Conservation (phyloP, 2,329 filamentous ascomycete genomes). For the Alternaria arbusti region DNA sequence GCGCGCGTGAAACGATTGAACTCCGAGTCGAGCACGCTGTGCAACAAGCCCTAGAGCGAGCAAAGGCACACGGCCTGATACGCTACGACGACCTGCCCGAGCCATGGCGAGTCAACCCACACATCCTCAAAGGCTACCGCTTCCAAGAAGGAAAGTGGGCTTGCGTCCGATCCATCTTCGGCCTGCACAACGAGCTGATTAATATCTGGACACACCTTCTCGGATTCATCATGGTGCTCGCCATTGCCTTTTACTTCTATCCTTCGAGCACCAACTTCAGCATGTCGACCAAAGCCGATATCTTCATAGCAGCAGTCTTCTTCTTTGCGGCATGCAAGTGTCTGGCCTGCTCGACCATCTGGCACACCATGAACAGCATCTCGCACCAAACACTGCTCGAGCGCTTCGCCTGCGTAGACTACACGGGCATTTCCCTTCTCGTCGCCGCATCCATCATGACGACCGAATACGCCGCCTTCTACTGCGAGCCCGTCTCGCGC, state of each 20-base stretch:
- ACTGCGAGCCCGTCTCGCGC: constrained; percentile 88
- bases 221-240: constrained; percentile 84
- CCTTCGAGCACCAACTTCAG: constrained; percentile 86
- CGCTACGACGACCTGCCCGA: constrained; percentile 87
- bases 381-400: constrained; percentile 89
- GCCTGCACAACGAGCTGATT: constrained; percentile 88
- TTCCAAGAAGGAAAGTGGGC: constrained; percentile 92
- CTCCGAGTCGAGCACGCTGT: constrained; percentile 80
- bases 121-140: constrained; percentile 90
- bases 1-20: constrained; percentile 70
- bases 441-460: constrained; percentile 98
- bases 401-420: constrained; percentile 96
- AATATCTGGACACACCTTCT: constrained; percentile 98
- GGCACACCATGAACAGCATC: constrained; percentile 99
- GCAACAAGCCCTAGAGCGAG: constrained; percentile 75
- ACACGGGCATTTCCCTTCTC: constrained; percentile 93
- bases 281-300: constrained; percentile 83
- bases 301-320: constrained; percentile 91
- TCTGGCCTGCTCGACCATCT: constrained; percentile 91
- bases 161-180: constrained; percentile 83
- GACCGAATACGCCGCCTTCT: constrained; percentile 97
- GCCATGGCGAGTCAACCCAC: constrained; percentile 93
- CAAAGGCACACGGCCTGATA: constrained; percentile 81
- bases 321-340: constrained; percentile 97
- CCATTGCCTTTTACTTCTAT: constrained; percentile 95